A percentile compares a stretch with the other conserved stretches of the same genome.
phyloP scores from a whole-genome alignment of 371 early-diverging fungal species.

The Mucor circinelloides region DNA sequence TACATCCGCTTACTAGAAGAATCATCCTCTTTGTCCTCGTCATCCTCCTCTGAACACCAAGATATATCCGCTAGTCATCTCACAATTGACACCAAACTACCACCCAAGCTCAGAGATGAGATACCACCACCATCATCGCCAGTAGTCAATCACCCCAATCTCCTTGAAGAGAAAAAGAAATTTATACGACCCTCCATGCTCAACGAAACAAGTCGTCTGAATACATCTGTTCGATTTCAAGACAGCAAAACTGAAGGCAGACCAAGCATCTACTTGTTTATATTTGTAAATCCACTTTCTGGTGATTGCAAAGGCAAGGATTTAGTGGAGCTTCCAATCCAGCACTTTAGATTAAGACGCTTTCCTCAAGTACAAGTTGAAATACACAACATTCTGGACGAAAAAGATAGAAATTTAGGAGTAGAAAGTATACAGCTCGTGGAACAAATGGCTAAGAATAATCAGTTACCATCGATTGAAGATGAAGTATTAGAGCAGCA shows the following conservation, averaged over 20 bases:
- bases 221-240: constrained; percentile 23
- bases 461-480: constrained; percentile 19
- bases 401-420: constrained; percentile 45
- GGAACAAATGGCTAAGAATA: constrained; percentile 30
- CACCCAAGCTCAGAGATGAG: background rate
- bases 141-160: background rate
- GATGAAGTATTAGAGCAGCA: background rate
- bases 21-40: background rate
- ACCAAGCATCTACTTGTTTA: constrained; percentile 58
- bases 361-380: constrained; percentile 64
- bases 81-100: background rate
- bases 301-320: constrained; percentile 62
- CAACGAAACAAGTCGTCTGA: constrained; percentile 4
- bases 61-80: background rate
- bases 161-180: background rate
- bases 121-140: background rate
- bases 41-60: background rate
- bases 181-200: background rate
- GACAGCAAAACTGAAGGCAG: constrained; percentile 28
- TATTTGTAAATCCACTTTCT: constrained; percentile 66
- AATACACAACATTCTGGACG: constrained; percentile 59
- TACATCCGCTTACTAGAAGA: background rate
- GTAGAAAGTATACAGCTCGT: constrained; percentile 37
- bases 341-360: constrained; percentile 59
- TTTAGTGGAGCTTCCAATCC: constrained; percentile 52